Conservation (phyloP, 2,329 filamentous ascomycete species). For the Colletotrichum sp. region DNA sequence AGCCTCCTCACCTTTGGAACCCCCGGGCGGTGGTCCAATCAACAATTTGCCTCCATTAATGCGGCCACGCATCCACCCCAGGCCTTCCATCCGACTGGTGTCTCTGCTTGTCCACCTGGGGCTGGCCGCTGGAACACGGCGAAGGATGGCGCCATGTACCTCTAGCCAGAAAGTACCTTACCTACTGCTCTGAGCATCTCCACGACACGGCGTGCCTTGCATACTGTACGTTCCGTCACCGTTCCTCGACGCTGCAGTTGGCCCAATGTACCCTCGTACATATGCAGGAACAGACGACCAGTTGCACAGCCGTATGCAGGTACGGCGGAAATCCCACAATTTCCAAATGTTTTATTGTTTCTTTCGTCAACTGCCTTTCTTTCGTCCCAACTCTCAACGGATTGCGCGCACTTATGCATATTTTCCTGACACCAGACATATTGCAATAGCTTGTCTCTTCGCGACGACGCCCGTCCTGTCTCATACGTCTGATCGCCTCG, state of each 20-base stretch:
- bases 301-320: conserved; percentile 19
- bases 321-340: conserved; percentile 4
- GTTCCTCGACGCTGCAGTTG: not conserved
- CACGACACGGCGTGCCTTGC: conserved; percentile 12
- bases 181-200: not conserved
- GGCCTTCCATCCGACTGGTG: not conserved
- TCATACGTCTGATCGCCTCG: not conserved
- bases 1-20: not conserved
- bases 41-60: conserved; percentile 21
- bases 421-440: not conserved
- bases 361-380: not conserved
- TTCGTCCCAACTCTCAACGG: not conserved
- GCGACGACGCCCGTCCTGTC: not conserved
- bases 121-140: not conserved
- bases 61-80: conserved; percentile 7
- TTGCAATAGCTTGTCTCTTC: not conserved
- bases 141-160: not conserved
- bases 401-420: not conserved
- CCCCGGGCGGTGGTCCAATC: conserved; percentile 12
- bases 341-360: not conserved
- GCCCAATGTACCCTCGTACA: not conserved
- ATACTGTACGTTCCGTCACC: conserved; percentile 4
- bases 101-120: not conserved
- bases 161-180: not conserved
- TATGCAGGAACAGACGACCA: conserved; percentile 21